These are phyloP conservation scores for Petasospora fabianii DNA, from an alignment of 1,139 yeast genomes.

Conservation along the genomic window DNA sequence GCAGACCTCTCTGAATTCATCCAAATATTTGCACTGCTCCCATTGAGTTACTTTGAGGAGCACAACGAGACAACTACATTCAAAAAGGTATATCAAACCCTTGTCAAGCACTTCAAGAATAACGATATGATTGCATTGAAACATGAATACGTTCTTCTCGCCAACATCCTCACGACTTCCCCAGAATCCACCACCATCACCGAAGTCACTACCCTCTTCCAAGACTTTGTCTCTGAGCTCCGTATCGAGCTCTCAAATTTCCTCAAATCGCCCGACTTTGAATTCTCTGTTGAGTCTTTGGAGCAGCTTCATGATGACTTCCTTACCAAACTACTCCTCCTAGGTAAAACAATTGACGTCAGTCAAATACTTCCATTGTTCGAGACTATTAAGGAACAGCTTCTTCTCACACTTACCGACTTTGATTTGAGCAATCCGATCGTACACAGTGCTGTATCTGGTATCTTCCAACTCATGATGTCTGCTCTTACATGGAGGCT, in stretches of 20 bases:
- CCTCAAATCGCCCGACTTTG: slow-evolving; percentile 11
- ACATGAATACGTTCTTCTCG: slow-evolving; percentile 9
- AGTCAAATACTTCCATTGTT: slow-evolving; percentile 11
- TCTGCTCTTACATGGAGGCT: slow-evolving; percentile 20
- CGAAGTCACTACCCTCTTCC: slow-evolving; percentile 19
- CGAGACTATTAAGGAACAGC: slow-evolving; percentile 9
- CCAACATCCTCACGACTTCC: slow-evolving; percentile 18
- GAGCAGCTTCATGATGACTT: slow-evolving; percentile 20
- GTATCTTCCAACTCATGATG: slow-evolving; percentile 14
- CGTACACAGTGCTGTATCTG: slow-evolving; percentile 6
- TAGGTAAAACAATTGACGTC: slow-evolving; percentile 18
- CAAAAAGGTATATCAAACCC: slow-evolving; percentile 8
- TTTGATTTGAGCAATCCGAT: slow-evolving; percentile 1
- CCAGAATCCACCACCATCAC: slow-evolving; percentile 16
- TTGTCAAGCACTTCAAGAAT: slow-evolving; percentile 21
- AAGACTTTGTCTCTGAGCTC: slow-evolving; percentile 24
- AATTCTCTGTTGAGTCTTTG: slow-evolving; percentile 7
- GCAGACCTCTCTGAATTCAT: slow-evolving; percentile 15
- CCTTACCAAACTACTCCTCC: slow-evolving; percentile 16
- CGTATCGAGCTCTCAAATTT: slow-evolving; percentile 18
- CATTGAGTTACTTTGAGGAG: slow-evolving; percentile 14
- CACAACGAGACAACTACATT: slow-evolving; percentile 14
- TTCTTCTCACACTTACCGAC: slow-evolving; percentile 12
- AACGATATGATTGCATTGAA: slow-evolving; percentile 14
- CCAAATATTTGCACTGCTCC: slow-evolving; percentile 16